Evolutionary conservation across 495 filamentous ascomycete genomes (phyloP).

Genomic region (Durotheca rogersii): DNA sequence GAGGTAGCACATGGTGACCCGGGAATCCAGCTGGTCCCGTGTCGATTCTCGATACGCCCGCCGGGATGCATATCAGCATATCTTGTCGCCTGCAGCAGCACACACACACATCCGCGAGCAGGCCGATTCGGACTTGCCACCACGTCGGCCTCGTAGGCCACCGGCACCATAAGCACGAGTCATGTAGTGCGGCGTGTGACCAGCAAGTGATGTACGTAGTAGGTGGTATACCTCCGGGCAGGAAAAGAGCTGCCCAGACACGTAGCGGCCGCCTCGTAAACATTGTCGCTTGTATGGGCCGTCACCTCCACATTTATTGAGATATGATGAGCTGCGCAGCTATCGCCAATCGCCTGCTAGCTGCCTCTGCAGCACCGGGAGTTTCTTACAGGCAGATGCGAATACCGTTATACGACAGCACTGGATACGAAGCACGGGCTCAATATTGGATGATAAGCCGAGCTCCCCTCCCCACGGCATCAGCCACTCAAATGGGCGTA

Average conservation of each 20-base stretch:
- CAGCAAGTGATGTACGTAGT: conserved; percentile 21
- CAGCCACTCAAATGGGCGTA: neutral
- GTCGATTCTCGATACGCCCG: too few species aligned
- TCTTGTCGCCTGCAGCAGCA: too few species aligned
- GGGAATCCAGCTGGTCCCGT: too few species aligned
- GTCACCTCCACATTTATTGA: conserved; percentile 20
- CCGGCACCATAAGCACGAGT: conserved; percentile 17
- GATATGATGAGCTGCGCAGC: conserved; percentile 12
- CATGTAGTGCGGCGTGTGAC: conserved; percentile 31
- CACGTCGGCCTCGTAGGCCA: conserved; percentile 10
- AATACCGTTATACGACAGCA: conserved; percentile 21
- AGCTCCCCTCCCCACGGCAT: neutral
- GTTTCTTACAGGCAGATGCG: conserved; percentile 18
- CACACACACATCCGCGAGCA: conserved; percentile 16
- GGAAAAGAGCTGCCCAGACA: conserved; percentile 6
- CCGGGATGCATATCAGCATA: too few species aligned
- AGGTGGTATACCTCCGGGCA: neutral
- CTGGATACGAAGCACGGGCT: conserved; percentile 25
- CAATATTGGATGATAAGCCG: conserved; percentile 3
- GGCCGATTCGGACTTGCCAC: conserved; percentile 9
- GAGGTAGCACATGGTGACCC: conserved; percentile 17
- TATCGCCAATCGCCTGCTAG: conserved; percentile 21
- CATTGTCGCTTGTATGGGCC: conserved; percentile 23
- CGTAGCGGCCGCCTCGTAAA: conserved; percentile 22
- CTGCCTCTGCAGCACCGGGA: conserved; percentile 19